These are phyloP conservation scores for Wickerhamomyces queroliae DNA, from an alignment of 805 yeast genomes.

Conservation along the genomic window DNA sequence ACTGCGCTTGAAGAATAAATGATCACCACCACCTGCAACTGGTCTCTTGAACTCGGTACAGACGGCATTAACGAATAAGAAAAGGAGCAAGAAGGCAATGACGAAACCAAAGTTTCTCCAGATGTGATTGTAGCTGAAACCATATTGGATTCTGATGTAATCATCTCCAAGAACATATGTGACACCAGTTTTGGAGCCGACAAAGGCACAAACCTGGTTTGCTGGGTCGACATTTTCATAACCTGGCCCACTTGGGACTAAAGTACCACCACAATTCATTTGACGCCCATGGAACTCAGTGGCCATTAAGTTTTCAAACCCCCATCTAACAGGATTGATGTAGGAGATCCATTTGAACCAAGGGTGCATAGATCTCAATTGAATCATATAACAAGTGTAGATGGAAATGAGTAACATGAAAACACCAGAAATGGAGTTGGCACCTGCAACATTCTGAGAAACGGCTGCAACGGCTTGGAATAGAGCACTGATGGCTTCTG, in stretches of 20 bases:
- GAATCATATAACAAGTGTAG: slow-evolving; percentile 65
- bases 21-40: slow-evolving; percentile 26
- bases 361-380: slow-evolving; percentile 53
- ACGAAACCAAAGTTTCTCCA: slow-evolving; percentile 81
- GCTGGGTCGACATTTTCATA: slow-evolving; percentile 34
- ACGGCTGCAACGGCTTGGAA: slow-evolving; percentile 51
- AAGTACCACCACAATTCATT: slow-evolving; percentile 46
- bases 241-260: slow-evolving; percentile 56
- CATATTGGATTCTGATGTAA: slow-evolving; percentile 43
- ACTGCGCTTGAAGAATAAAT: slow-evolving; percentile 49
- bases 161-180: slow-evolving; percentile 50
- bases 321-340: slow-evolving; percentile 50
- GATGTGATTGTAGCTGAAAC: slow-evolving; percentile 49
- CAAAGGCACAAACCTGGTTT: slow-evolving; percentile 50
- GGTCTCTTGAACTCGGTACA: slow-evolving; percentile 49
- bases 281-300: slow-evolving; percentile 57
- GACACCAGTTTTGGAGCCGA: slow-evolving; percentile 55
- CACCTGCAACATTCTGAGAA: slow-evolving; percentile 44
- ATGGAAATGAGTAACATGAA: slow-evolving; percentile 42
- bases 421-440: slow-evolving; percentile 57
- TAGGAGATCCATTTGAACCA: slow-evolving; percentile 70
- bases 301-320: slow-evolving; percentile 58
- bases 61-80: slow-evolving; percentile 43
- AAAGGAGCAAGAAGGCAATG: slow-evolving; percentile 47
- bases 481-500: slow-evolving; percentile 42